Base-by-base conservation (phyloP, 2,329 filamentous ascomycete genomes). In the Monosporascus sp. region DNA sequence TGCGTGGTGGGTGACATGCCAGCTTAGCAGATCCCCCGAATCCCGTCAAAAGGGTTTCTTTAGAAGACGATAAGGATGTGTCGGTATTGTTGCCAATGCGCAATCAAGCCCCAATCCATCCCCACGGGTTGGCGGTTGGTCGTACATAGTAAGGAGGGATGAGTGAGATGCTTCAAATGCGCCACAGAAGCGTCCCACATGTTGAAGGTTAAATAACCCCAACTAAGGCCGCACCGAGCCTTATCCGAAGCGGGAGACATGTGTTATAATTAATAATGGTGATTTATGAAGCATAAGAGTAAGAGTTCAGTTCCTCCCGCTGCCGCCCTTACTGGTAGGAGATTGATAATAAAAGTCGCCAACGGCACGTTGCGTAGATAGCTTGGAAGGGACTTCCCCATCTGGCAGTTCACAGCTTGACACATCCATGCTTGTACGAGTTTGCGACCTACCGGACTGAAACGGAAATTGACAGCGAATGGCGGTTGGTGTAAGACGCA, bases 1-100 rank as follows among this genome's bases (percentile, higher is more conserved):
- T 51, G 49, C 53, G 55, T 55, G 57, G 58, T 57, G 59, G 58
- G 63, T 63, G 63, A 62, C 61, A 63, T 62, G 58, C 53, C 61
- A 60, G 56, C 56, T 53, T 56, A 50, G 59, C 56, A 54, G 47
- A 52, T 51, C 31, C 51, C 55, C 55, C 52, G 53, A 55, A 49
- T 52, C 37, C 46, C 53, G 49, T 26, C 50, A 52, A 51, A 51
- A 48, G 43, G 31, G 43, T 20, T 22, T 38, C 14, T 16, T 16
- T 26, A 37, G 56, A 55, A 49, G 50, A 58, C 57, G 40, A 20
- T n/a, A 20, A 7, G 19, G 9, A 6, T 43, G 40, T 2, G 19
- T 19, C 4, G 9, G 22, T 43, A 20, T 11, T 6, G 40, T 20
- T 20, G 19, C 22, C 19, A 35, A 35, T 35, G 14, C 14, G 20